A percentile compares a stretch with the other conserved stretches of the same genome.
Conservation (phyloP, 768 basidiomycete genomes). For the Infundibulicybe gibba region DNA sequence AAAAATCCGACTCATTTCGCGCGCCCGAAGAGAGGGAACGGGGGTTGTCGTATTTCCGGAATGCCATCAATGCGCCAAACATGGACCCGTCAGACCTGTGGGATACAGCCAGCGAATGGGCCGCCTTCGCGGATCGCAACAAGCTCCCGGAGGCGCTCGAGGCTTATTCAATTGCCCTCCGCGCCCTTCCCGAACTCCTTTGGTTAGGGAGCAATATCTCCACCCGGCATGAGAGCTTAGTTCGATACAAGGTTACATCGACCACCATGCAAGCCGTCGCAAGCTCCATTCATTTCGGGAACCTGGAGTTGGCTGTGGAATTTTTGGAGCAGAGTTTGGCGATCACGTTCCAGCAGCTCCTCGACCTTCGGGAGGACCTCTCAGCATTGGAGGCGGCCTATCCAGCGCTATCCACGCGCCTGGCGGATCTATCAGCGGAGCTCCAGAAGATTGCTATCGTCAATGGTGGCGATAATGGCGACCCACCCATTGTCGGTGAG, state of each 20-base stretch:
- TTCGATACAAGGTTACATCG: background rate
- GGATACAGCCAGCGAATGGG: background rate
- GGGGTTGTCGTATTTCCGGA: background rate
- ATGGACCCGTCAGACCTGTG: background rate
- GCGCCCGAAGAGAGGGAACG: background rate
- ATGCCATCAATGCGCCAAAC: background rate
- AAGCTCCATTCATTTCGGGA: background rate
- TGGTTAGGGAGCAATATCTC: background rate
- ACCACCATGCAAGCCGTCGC: background rate
- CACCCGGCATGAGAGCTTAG: background rate
- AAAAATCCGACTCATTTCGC: background rate
- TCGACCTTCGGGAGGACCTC: conserved; percentile 2
- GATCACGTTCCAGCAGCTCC: conserved; percentile 2
- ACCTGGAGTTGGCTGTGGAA: conserved; percentile 4
- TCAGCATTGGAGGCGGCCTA: background rate
- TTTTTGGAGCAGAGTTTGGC: conserved; percentile 9
- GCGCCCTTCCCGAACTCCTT: background rate
- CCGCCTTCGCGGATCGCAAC: background rate
- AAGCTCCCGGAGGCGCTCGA: background rate
- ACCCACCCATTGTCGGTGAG: background rate
- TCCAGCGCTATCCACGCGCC: conserved; percentile 1
- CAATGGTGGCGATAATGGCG: background rate
- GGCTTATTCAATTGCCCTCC: background rate
- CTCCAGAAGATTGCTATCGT: background rate
- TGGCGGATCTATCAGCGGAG: conserved; percentile 1